A percentile compares a stretch with the other conserved stretches of the same genome.
Evolutionary conservation across 345 rosid species (phyloP).

Genomic region (Corchorus capsularis): DNA sequence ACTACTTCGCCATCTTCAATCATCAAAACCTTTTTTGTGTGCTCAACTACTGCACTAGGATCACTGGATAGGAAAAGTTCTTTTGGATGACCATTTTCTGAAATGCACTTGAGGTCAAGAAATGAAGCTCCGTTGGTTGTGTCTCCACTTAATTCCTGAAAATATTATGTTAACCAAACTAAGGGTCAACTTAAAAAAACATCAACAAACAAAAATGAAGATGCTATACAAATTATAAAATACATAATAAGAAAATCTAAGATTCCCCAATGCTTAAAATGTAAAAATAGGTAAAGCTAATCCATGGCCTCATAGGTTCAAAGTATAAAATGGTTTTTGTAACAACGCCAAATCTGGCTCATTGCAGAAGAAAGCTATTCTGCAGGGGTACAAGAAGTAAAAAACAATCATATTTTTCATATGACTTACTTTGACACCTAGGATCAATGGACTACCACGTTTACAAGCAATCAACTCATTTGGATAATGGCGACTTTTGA

Average conservation of each 20-base stretch:
- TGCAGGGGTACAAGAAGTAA: no score
- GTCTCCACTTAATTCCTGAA: constrained; percentile 63
- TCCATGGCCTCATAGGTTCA: not conserved
- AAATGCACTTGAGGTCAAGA: constrained; percentile 63
- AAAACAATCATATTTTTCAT: not conserved
- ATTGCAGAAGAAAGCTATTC: not conserved
- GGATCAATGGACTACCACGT: constrained; percentile 87
- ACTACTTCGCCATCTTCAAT: constrained; percentile 94
- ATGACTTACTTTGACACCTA: constrained; percentile 87
- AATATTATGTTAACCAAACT: not conserved
- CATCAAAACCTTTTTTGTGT: constrained; percentile 82
- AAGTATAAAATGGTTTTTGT: not conserved
- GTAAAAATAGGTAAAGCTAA: not conserved
- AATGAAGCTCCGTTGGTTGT: constrained; percentile 47
- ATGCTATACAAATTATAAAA: not conserved
- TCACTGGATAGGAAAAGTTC: constrained; percentile 89
- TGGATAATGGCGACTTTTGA: constrained; percentile 88
- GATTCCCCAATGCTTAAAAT: not conserved
- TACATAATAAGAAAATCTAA: not conserved
- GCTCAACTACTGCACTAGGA: constrained; percentile 88
- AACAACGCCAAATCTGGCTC: not conserved
- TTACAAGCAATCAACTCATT: constrained; percentile 95
- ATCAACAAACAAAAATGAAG: not conserved
- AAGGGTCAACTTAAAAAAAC: not conserved
- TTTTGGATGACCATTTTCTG: constrained; percentile 66